Percentiles rank a stretch among this genome's conserved stretches.
Conservation (phyloP, 495 filamentous ascomycete genomes). For the Glarea lozoyensis region DNA sequence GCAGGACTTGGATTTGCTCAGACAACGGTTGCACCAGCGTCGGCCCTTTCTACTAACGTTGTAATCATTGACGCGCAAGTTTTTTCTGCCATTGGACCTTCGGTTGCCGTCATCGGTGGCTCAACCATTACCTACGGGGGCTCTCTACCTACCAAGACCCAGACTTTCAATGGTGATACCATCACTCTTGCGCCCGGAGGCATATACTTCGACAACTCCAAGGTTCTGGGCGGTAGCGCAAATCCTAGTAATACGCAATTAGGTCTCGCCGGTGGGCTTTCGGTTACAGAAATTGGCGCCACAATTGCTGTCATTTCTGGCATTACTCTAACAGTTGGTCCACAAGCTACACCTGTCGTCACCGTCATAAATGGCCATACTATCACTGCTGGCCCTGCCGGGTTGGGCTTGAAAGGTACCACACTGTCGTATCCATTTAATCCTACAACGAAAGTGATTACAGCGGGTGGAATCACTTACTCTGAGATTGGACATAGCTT, state of each 20-base stretch:
- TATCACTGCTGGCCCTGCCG: constrained; percentile 33
- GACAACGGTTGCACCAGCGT: constrained; percentile 24
- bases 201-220: constrained; percentile 30
- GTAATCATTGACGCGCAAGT: constrained; percentile 36
- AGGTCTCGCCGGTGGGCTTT: constrained; percentile 36
- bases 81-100: constrained; percentile 35
- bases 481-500: constrained; percentile 13
- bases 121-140: constrained; percentile 33
- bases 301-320: constrained; percentile 40
- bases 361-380: constrained; percentile 21
- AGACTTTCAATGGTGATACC: constrained; percentile 12
- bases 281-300: constrained; percentile 37
- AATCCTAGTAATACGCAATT: constrained; percentile 27
- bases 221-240: constrained; percentile 29
- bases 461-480: constrained; percentile 15
- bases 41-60: constrained; percentile 26
- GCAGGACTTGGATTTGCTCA: constrained; percentile 28
- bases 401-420: constrained; percentile 32
- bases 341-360: constrained; percentile 22
- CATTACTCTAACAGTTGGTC: constrained; percentile 34
- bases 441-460: constrained; percentile 22
- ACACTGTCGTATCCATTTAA: constrained; percentile 35
- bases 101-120: constrained; percentile 33
- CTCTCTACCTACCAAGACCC: constrained; percentile 16
- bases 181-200: constrained; percentile 37